A percentile compares a stretch with the other conserved stretches of the same genome.
phyloP scores from a whole-genome alignment of 192 early-diverging fungal genomes.

The Helicostylum pulchrum region DNA sequence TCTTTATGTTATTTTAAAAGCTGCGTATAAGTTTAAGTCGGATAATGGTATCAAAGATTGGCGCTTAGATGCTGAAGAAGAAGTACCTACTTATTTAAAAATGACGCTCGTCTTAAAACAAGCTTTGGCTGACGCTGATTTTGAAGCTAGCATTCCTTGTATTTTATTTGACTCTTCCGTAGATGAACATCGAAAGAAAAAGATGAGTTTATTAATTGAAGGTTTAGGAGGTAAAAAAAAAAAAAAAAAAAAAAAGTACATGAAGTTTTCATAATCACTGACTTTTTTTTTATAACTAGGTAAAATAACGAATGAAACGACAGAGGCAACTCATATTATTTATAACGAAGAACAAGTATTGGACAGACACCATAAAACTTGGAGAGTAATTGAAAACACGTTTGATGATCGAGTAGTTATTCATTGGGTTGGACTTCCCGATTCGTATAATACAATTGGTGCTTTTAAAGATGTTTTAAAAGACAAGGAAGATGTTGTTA shows the following conservation, averaged over 20 bases:
- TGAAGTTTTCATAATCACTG: no score
- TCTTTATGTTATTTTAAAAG: conserved; percentile 25
- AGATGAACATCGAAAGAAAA: conserved; percentile 12
- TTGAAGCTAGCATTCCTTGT: conserved; percentile 10
- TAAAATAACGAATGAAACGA: conserved; percentile 4
- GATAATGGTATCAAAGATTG: conserved; percentile 21
- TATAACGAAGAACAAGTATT: conserved; percentile 13
- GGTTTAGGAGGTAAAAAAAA: conserved; percentile 2
- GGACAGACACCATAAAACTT: conserved; percentile 6
- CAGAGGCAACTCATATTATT: conserved; percentile 23
- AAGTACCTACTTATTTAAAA: conserved; percentile 16
- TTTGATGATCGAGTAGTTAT: conserved; percentile 17
- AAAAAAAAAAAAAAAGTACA: not conserved
- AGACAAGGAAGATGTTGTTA: conserved; percentile 49
- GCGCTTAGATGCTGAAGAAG: conserved; percentile 25
- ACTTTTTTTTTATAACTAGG: not conserved
- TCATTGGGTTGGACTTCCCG: conserved; percentile 73
- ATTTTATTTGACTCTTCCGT: conserved; percentile 12
- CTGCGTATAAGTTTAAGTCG: conserved; percentile 25
- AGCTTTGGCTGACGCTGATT: conserved; percentile 7
- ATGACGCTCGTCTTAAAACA: conserved; percentile 19
- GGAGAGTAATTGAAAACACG: conserved; percentile 3
- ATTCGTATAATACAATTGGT: conserved; percentile 56
- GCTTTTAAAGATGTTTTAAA: conserved; percentile 41
- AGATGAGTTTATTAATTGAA: not conserved